A percentile compares a stretch with the other conserved stretches of the same genome.
Conservation (phyloP, 805 yeast species). For the Helenozyma baotianmanensis region DNA sequence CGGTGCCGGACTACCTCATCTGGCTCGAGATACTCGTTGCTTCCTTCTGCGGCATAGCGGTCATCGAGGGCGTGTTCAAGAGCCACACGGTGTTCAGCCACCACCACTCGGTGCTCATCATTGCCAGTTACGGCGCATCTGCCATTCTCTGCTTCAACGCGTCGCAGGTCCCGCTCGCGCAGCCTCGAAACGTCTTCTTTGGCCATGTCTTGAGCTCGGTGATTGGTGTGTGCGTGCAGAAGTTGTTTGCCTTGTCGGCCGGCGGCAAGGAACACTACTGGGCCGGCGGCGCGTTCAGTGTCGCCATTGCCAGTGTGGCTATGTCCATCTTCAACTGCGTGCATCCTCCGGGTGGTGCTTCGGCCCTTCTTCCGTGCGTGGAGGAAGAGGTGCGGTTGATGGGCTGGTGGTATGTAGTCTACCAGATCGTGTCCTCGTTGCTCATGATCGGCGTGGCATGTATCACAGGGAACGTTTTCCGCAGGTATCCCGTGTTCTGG, state of each 20-base stretch:
- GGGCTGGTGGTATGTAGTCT: constrained; percentile 67
- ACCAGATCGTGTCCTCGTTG: constrained; percentile 45
- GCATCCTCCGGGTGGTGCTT: constrained; percentile 73
- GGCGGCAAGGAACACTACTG: constrained; percentile 47
- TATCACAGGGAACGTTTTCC: constrained; percentile 48
- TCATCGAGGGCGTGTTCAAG: constrained; percentile 44
- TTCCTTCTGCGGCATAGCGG: constrained; percentile 42
- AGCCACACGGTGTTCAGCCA: constrained; percentile 33
- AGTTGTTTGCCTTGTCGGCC: constrained; percentile 45
- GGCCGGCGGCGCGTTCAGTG: constrained; percentile 55
- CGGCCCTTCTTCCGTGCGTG: constrained; percentile 53
- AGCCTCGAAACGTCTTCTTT: constrained; percentile 54
- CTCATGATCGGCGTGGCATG: constrained; percentile 48
- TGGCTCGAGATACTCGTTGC: constrained; percentile 46
- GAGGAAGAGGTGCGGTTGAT: constrained; percentile 42
- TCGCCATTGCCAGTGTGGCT: constrained; percentile 47
- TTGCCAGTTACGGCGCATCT: constrained; percentile 59
- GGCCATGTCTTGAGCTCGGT: constrained; percentile 54
- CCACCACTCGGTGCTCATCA: constrained; percentile 43
- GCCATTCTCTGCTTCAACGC: constrained; percentile 58
- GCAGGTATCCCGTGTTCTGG: constrained; percentile 58
- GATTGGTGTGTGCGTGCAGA: constrained; percentile 51
- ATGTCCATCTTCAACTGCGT: constrained; percentile 54
- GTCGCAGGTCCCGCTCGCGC: constrained; percentile 54
- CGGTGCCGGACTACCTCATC: constrained; percentile 33